Evolutionary conservation across 441 rosid species (phyloP).

Genomic region (Gossypium trilobum): DNA sequence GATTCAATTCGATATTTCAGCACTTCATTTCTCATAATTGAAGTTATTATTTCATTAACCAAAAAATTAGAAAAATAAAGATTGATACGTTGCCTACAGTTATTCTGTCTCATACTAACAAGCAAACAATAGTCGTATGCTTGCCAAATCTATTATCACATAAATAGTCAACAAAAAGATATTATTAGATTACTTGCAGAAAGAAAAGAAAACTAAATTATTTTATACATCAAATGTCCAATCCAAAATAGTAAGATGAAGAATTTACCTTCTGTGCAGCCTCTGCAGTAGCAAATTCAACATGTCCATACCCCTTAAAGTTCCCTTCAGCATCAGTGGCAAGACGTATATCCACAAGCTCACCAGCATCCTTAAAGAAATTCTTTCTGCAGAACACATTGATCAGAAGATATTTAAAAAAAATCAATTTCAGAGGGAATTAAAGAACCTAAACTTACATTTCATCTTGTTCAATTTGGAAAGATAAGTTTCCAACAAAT

Average conservation of each 20-base stretch:
- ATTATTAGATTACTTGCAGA: neutral
- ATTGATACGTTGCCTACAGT: neutral
- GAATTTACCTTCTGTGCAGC: conserved; percentile 52
- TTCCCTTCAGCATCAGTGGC: conserved; percentile 39
- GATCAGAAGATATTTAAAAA: neutral
- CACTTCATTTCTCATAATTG: neutral
- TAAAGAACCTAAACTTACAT: conserved; percentile 39
- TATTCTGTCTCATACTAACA: neutral
- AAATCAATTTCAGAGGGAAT: neutral
- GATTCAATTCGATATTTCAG: conserved; percentile 36
- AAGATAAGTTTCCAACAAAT: conserved; percentile 63
- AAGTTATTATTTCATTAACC: neutral
- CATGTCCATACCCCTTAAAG: conserved; percentile 68
- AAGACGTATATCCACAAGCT: conserved; percentile 63
- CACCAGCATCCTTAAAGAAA: conserved; percentile 63
- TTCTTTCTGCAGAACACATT: conserved; percentile 33
- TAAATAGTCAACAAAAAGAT: neutral
- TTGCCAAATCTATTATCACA: neutral
- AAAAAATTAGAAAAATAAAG: neutral
- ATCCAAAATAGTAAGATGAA: neutral
- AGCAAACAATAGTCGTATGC: neutral
- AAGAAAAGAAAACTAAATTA: neutral
- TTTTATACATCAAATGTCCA: neutral
- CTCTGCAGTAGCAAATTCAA: conserved; percentile 62
- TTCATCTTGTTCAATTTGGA: conserved; percentile 39